phyloP scores from a whole-genome alignment of 768 basidiomycete species.

The Daedalea quercina region DNA sequence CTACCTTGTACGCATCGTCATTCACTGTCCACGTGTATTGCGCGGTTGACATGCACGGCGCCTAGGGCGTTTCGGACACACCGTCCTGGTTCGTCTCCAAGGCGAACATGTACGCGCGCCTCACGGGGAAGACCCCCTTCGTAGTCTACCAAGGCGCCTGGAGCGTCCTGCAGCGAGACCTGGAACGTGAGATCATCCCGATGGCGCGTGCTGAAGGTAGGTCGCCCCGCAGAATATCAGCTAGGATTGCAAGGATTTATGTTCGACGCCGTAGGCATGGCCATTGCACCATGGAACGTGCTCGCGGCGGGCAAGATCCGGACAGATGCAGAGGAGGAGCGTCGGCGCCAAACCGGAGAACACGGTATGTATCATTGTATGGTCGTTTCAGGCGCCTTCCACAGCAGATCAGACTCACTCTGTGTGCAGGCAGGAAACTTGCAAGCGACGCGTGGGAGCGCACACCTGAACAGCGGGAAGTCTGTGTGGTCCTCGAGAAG shows the following conservation, averaged over 20 bases:
- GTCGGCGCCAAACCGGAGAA: conserved; percentile 20
- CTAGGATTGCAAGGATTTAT: neutral
- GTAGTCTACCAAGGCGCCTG: conserved; percentile 29
- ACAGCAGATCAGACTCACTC: neutral
- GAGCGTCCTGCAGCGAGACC: conserved; percentile 29
- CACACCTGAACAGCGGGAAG: conserved; percentile 34
- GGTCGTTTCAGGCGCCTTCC: too few species aligned
- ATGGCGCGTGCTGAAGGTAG: conserved; percentile 27
- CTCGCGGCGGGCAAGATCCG: conserved; percentile 14
- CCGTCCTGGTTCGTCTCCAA: conserved; percentile 33
- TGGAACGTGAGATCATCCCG: conserved; percentile 34
- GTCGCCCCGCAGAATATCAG: neutral
- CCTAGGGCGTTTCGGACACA: conserved; percentile 21
- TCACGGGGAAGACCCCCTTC: conserved; percentile 31
- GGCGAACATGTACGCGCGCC: conserved; percentile 33
- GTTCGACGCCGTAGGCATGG: conserved; percentile 10
- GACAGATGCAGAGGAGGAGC: conserved; percentile 18
- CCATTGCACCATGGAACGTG: conserved; percentile 19
- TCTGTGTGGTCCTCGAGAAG: conserved; percentile 41
- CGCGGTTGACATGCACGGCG: neutral
- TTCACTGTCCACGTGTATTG: neutral
- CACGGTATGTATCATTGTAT: too few species aligned
- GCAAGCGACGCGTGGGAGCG: conserved; percentile 35
- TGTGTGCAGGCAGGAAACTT: conserved; percentile 25
- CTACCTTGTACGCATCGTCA: conserved; percentile 17